phyloP scores from a whole-genome alignment of 2,329 filamentous ascomycete genomes.

The Nigrospora osmanthi region DNA sequence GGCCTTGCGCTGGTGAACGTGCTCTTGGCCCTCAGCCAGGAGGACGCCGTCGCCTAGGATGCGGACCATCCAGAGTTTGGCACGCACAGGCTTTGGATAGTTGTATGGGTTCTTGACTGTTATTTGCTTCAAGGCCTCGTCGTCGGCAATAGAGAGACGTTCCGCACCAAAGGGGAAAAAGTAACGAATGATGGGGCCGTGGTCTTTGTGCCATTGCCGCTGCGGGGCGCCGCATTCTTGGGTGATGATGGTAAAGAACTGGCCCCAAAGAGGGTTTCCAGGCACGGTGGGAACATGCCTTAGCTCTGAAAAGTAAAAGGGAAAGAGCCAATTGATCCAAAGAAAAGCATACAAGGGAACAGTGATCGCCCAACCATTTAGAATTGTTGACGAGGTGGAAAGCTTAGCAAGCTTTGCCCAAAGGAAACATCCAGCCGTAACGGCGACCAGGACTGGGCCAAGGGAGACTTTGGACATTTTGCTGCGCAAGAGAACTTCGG shows the following conservation, averaged over 20 bases:
- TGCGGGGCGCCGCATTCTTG: constrained; percentile 32
- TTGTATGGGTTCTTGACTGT: constrained; percentile 32
- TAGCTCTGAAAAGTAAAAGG: constrained; percentile 31
- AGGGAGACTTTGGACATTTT: constrained; percentile 15
- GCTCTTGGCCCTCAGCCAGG: constrained; percentile 31
- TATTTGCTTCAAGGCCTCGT: constrained; percentile 34
- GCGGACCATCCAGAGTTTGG: constrained; percentile 31
- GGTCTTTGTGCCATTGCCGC: constrained; percentile 30
- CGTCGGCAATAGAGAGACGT: constrained; percentile 32
- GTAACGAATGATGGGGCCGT: constrained; percentile 34
- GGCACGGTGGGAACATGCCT: constrained; percentile 32
- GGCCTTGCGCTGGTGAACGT: constrained; percentile 30
- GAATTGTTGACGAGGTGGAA: constrained; percentile 11
- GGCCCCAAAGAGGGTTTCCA: constrained; percentile 32
- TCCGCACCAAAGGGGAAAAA: constrained; percentile 37
- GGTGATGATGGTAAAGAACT: constrained; percentile 31
- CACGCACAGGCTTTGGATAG: constrained; percentile 26
- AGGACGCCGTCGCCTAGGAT: constrained; percentile 34
- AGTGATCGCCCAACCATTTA: constrained; percentile 6
- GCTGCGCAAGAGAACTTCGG: too few relatives aligned
- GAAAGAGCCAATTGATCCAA: constrained; percentile 29
- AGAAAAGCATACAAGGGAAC: constrained; percentile 21
- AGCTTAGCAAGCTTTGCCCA: constrained; percentile 14
- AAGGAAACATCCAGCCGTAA: constrained; percentile 14
- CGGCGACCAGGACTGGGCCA: constrained; percentile 13